Conservation (phyloP, 140 eudicot genomes). For the Bidens hawaiensis region DNA sequence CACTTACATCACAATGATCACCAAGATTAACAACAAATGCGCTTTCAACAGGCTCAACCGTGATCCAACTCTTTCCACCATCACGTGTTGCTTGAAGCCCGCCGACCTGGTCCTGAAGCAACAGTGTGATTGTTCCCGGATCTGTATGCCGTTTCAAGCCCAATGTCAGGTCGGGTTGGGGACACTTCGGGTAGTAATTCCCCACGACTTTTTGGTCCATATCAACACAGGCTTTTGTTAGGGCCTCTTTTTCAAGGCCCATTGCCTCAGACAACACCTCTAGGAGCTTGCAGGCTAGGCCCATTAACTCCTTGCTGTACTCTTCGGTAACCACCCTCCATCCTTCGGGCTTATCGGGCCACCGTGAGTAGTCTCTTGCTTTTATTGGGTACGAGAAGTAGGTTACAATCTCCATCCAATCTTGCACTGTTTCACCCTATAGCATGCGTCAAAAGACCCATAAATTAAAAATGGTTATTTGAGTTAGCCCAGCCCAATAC, state of each 20-base stretch:
- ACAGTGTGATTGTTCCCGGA: constrained; percentile 82
- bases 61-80: constrained; percentile 87
- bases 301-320: constrained; percentile 69
- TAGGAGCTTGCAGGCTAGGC: constrained; percentile 54
- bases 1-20: constrained; percentile 91
- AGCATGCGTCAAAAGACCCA: no score
- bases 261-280: constrained; percentile 84
- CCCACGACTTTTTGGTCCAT: constrained; percentile 95
- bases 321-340: constrained; percentile 61
- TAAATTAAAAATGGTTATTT: no score
- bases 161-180: constrained; percentile 78
- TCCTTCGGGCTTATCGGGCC: constrained; percentile 87
- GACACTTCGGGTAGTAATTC: constrained; percentile 88
- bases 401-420: constrained; percentile 93
- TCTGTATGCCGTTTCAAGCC: constrained; percentile 92
- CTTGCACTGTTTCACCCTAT: constrained; percentile 91
- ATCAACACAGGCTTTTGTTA: constrained; percentile 77
- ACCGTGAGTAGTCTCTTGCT: constrained; percentile 77
- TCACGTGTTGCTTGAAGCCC: constrained; percentile 96
- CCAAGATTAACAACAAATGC: constrained; percentile 96
- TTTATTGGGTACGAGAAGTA: constrained; percentile 75
- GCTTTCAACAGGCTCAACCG: constrained; percentile 76
- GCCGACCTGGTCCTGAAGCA: constrained; percentile 89
- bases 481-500: no score
- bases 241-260: constrained; percentile 80